Evolutionary conservation across 2,329 filamentous ascomycete genomes (phyloP), one percentile per base, ranked within the genome.

Genomic region (Phoma sp.): DNA sequence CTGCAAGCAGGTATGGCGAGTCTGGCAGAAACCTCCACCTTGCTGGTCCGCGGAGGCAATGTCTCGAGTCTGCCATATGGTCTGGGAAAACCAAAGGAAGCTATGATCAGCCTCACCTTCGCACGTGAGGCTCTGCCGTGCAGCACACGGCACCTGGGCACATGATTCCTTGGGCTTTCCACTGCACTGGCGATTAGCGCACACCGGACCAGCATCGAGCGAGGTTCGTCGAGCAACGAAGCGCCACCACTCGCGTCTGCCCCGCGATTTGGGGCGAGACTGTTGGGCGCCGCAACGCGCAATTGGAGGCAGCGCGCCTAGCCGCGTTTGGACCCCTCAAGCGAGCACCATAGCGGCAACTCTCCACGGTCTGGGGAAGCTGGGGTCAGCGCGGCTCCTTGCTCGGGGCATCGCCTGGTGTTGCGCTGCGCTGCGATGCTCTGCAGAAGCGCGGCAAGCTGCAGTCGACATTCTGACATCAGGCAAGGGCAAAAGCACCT

Each of bases 301-400:
- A 33, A 23, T 30, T 47, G 7, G 25, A 30, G 27, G 38, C 22
- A 41, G 22, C 40, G 35, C 52, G 36, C n/a, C 46, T 55, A 55
- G 52, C 52, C 46, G 40, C 29, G 35, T 46, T 35, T 23, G 38
- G 45, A 14, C 35, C 24, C 27, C n/a, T 29, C 29, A 48, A 37
- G 45, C 52, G 52, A 55, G 41, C 36, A 41, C 33, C 9, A 30
- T 39, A 46, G 37, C 42, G 37, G 46, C 49, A 46, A 18, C 24
- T 37, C 35, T 14, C 35, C 38, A 39, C 23, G 33, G 37, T 55
- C 52, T 55, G 52, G 52, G 41, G 52, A 42, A 49, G 36, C 45
- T 46, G 46, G 45, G 45, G 52, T 29, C 46, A 45, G 46, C 45
- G 52, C 41, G 52, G 52, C 46, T 50, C 46, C 36, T 54, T 49